Base-by-base conservation (phyloP, 2,329 filamentous ascomycete species). In the Trichoderma harzianum region DNA sequence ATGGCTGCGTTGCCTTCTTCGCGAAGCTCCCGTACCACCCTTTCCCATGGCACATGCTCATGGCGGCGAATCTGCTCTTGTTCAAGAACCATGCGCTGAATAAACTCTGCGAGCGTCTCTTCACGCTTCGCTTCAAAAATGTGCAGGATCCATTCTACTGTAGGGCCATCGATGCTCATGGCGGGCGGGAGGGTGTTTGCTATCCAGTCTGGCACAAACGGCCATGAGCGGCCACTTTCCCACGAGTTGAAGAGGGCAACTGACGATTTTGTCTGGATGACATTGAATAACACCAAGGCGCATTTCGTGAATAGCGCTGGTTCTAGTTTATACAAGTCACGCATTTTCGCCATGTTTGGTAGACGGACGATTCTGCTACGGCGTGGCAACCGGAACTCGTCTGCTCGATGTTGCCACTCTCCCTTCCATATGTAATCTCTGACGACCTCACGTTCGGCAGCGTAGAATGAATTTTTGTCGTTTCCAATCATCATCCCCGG, bases 81-180 rank as follows among this genome's bases (percentile, higher is more conserved):
- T 43, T 82, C 80, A 2, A 39, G 12, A 5, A 65, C 8, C 71
- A 82, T 74, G 0, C 79, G 74, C 21, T 65, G 62, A 0, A 83
- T 60, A 21, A 82, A 80, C 24, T 72, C 74, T 7, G 72, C 24
- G 0, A 80, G 28, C 3, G 77, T 79, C 70, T 82, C 80, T 1
- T 72, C 70, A 0, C 43, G 34, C 0, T 63, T 18, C 0, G 80
- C 76, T 43, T 79, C 76, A 3, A 74, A 72, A 77, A 83, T 77
- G 73, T 81, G 80, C n/a, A 82, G 73, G 2, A 80, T 71, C 78
- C 81, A 82, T 65, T 81, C 76, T 3, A 77, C 76, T 14, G 81
- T 82, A 14, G 81, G 80, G 0, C 81, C 81, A 34, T 81, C 79
- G 18, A 83, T 79, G 68, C 79, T 81, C 79, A 79, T 80, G 21